Base-by-base conservation (phyloP, 257 asterid genomes). In the Avicennia marina region DNA sequence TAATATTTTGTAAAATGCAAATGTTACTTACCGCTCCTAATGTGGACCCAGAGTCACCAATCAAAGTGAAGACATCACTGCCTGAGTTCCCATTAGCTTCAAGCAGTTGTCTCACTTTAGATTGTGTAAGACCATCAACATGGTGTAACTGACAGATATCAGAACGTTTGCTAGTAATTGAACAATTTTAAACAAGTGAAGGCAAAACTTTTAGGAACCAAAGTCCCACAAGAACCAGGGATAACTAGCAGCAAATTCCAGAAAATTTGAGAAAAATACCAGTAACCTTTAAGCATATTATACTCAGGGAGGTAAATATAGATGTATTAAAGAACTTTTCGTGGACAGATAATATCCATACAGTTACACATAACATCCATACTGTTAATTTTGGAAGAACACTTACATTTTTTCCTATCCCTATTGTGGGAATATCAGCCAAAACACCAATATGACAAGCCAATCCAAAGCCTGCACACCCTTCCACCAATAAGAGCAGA, bases 401-500 rank as follows among this genome's bases (percentile, higher is more conserved):
- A 50, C 88, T 64, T 76, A 89, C 95, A 64, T 81, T 90, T 75
- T 90, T 90, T 60, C 96, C 96, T 22, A 90, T 66, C 59, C 98
- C 98, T 60, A 90, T 64, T 9, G 96, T 79, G 32, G 95, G 96
- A 78, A 87, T 77, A 73, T 85, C 75, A 44, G 83, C 85, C 71
- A 82, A 68, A 72, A 90, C 94, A 17, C 98, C 96, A 67, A 90
- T 74, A 73, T 90, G 96, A 59, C 96, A 85, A 52, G 98, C 98
- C 78, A 85, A 77, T 49, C 96, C 98, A 72, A 85, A 85, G 40
- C 95, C 97, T 89, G 81, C 65, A 74, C 29, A 53, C 43, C 40
- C 55, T 42, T 45, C 21, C 22, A 61, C 36, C 7, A 29, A 49
- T 18, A 54, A 44, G 26, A 46, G 52, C 40, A 45, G 13, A 53